These are phyloP conservation scores for Alternaria burnsii DNA, from an alignment of 2,329 filamentous ascomycete genomes.

Conservation along the genomic window DNA sequence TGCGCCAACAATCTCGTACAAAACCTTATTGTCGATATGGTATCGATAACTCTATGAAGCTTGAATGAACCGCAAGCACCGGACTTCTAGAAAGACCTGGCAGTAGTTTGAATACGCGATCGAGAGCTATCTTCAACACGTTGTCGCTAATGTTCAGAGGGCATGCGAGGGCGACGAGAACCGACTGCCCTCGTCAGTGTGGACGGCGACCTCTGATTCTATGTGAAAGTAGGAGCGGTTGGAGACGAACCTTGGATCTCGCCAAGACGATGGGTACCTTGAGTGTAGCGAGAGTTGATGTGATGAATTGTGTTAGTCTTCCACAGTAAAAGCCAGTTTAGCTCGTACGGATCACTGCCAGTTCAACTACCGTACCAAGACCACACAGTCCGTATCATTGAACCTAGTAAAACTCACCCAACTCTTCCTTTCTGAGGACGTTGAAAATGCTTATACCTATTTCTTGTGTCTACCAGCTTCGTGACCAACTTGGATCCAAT, in stretches of 20 bases:
- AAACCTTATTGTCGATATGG: not conserved
- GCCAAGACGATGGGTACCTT: too few species aligned
- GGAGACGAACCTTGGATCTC: too few species aligned
- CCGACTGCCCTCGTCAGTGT: too few species aligned
- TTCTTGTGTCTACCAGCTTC: too few species aligned
- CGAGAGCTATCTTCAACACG: slow-evolving; percentile 4
- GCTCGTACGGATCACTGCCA: not conserved
- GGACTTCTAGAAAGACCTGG: not conserved
- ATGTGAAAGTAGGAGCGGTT: too few species aligned
- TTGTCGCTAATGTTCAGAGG: too few species aligned
- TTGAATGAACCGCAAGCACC: slow-evolving; percentile 1
- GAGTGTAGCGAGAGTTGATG: not conserved
- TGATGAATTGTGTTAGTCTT: not conserved
- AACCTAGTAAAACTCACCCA: too few species aligned
- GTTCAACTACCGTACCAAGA: not conserved
- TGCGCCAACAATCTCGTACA: not conserved
- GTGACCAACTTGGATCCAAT: too few species aligned
- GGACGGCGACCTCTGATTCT: too few species aligned
- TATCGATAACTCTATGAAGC: not conserved
- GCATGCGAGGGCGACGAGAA: too few species aligned
- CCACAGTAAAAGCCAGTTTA: not conserved
- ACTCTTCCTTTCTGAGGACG: not conserved
- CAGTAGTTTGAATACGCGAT: slow-evolving; percentile 3
- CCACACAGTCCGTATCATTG: not conserved
- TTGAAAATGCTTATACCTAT: not conserved